These are phyloP conservation scores for Lathyrus aphaca DNA, from an alignment of 306 rosid species.

Conservation along the genomic window DNA sequence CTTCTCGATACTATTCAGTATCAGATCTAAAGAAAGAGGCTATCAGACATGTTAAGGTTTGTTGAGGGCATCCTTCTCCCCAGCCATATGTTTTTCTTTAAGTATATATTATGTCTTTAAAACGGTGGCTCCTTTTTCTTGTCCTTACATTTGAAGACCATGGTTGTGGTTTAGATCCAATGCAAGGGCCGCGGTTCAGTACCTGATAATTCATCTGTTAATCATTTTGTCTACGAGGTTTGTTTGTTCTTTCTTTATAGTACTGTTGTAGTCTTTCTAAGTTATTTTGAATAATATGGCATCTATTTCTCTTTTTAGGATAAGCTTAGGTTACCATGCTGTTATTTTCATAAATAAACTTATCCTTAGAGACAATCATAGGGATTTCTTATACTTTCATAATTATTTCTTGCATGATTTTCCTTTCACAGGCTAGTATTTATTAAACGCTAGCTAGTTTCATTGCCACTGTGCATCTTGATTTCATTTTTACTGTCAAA, in stretches of 20 bases:
- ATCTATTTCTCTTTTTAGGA: conserved; percentile 27
- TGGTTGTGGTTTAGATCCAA: conserved; percentile 69
- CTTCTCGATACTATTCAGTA: conserved; percentile 83
- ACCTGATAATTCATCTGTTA: conserved; percentile 88
- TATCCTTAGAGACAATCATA: conserved; percentile 9
- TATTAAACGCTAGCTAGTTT: background rate
- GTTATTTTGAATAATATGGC: conserved; percentile 34
- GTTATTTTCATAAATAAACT: conserved; percentile 25
- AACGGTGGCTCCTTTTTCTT: conserved; percentile 22
- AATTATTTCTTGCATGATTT: conserved; percentile 17
- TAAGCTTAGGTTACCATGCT: background rate
- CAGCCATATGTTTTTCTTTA: conserved; percentile 13
- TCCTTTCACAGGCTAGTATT: conserved; percentile 4
- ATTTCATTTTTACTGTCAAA: conserved; percentile 9
- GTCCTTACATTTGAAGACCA: conserved; percentile 40
- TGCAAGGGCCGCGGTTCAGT: conserved; percentile 92
- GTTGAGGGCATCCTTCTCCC: conserved; percentile 27
- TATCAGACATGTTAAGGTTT: conserved; percentile 92
- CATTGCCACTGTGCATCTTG: conserved; percentile 9
- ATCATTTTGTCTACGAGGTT: conserved; percentile 91
- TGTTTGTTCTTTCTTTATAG: conserved; percentile 43
- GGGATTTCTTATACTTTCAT: conserved; percentile 5
- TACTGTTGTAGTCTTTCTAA: conserved; percentile 27
- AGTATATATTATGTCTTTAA: conserved; percentile 26
- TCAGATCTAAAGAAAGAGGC: conserved; percentile 89